Base-by-base conservation (phyloP, 768 basidiomycete genomes). In the Pulveroboletus sp. region DNA sequence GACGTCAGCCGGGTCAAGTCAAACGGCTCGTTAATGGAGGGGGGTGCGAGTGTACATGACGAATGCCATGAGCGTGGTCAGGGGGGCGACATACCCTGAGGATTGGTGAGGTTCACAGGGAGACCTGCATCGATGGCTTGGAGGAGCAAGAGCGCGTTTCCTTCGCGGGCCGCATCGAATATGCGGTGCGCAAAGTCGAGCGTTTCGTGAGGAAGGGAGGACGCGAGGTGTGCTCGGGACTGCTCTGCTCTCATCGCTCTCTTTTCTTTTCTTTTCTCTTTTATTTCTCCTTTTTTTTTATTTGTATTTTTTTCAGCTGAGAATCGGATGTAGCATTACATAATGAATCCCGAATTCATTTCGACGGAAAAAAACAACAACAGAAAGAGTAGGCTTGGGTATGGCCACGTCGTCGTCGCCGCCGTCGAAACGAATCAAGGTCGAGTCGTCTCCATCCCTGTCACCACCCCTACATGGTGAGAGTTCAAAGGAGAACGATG, bases 151-250 rank as follows among this genome's bases (percentile, higher is more conserved):
- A 71, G 71, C 0, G 71, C 51, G 53, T 83, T 70, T 4, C 86
- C 86, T 4, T 69, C 63, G 8, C 88, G 79, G 7, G 85, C 88
- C 7, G 84, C 84, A 42, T 88, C 79, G 68, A 89, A 89, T 73
- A 89, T 84, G 41, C 80, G 77, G 47, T 81, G 76, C 0, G 86
- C 88, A 57, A 79, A 78, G 5, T 65, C 67, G 55, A 78, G 24
- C 18, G 75, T 72, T 15, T 67, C 72, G 13, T 64, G 43, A 2
- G 75, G 70, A 8, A 76, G 60, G 10, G 46, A 8, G 30, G 30
- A 11, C 21, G 21, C 2, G 21, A 21, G 30, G 30, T 31, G 5
- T 31, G 30, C 30, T 9, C 7, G 30, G 30, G 42, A 18, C 13
- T 43, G 40, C 18, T 24, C 30, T 10, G 21, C 18, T 4, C 8